These are phyloP conservation scores for Stipa capillata DNA, from an alignment of 176 grass and related monocot species.

Conservation along the genomic window DNA sequence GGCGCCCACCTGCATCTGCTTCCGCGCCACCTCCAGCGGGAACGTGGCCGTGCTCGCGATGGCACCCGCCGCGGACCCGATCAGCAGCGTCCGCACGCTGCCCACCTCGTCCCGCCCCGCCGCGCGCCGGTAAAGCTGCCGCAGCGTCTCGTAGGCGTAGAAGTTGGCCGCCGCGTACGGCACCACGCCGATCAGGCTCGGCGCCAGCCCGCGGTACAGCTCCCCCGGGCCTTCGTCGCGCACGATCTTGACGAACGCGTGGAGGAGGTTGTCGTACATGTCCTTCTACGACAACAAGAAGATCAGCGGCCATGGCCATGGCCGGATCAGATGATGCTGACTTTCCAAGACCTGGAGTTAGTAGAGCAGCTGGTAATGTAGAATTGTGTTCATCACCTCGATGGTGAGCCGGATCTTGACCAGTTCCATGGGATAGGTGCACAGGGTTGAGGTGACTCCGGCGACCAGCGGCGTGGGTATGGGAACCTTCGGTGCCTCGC, in stretches of 20 bases:
- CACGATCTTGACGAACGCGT: slow-evolving; percentile 75
- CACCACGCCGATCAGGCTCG: slow-evolving; percentile 79
- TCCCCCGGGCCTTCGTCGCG: slow-evolving; percentile 51
- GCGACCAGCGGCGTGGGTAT: slow-evolving; percentile 60
- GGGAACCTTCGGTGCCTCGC: slow-evolving; percentile 41
- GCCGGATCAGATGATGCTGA: too few relatives aligned
- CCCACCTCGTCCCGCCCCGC: slow-evolving; percentile 40
- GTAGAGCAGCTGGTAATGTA: too few relatives aligned
- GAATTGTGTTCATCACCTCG: slow-evolving; percentile 27
- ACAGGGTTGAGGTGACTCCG: slow-evolving; percentile 72
- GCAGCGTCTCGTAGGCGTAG: slow-evolving; percentile 71
- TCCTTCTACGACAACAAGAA: slow-evolving; percentile 41
- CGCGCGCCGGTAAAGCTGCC: slow-evolving; percentile 38
- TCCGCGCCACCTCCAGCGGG: slow-evolving; percentile 85
- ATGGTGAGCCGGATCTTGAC: slow-evolving; percentile 88
- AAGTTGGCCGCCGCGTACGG: slow-evolving; percentile 82
- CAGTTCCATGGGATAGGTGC: slow-evolving; percentile 85
- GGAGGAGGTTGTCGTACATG: slow-evolving; percentile 56
- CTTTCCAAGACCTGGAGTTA: too few relatives aligned
- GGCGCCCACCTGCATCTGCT: slow-evolving; percentile 85
- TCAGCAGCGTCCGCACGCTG: slow-evolving; percentile 43
- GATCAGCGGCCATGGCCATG: too few relatives aligned
- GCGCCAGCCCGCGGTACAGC: slow-evolving; percentile 65
- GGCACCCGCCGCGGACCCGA: slow-evolving; percentile 63
- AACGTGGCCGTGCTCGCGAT: slow-evolving; percentile 88